Percentiles rank a stretch among this genome's conserved stretches.
Evolutionary conservation across 108 stramenopile species (phyloP).

Genomic region (Epipyxis sp.): DNA sequence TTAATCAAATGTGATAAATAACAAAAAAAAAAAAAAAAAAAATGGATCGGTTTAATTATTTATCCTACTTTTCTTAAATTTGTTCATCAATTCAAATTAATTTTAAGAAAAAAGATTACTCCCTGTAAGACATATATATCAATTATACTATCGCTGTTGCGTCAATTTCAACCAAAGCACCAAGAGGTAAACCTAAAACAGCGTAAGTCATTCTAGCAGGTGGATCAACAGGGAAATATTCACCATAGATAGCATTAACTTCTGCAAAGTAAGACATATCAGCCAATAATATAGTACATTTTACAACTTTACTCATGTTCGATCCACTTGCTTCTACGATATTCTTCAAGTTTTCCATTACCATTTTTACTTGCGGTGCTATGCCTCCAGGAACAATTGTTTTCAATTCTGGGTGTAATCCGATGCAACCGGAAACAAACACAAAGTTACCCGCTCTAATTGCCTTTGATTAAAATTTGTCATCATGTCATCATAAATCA

Average conservation of each 20-base stretch:
- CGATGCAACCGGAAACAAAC: slow-evolving; percentile 58
- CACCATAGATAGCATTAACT: slow-evolving; percentile 59
- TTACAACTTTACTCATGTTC: slow-evolving; percentile 48
- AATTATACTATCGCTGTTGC: too few species aligned
- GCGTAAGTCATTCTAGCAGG: slow-evolving; percentile 58
- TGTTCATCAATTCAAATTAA: too few species aligned
- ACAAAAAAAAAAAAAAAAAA: too few species aligned
- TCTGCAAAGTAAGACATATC: slow-evolving; percentile 52
- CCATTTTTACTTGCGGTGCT: slow-evolving; percentile 19
- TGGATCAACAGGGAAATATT: slow-evolving; percentile 55
- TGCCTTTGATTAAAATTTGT: too few species aligned
- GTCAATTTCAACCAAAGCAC: slow-evolving; percentile 63
- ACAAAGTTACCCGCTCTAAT: slow-evolving; percentile 45
- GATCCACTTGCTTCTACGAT: slow-evolving; percentile 53
- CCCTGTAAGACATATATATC: too few species aligned
- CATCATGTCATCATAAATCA: too few species aligned
- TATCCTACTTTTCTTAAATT: too few species aligned
- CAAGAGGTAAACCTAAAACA: slow-evolving; percentile 57
- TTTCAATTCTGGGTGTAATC: slow-evolving; percentile 47
- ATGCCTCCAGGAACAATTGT: slow-evolving; percentile 51
- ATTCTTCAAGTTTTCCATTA: slow-evolving; percentile 55
- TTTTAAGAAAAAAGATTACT: too few species aligned
- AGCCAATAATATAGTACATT: slow-evolving; percentile 57
- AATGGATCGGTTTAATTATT: too few species aligned
- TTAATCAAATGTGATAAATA: too few species aligned